Evolutionary conservation across 1,139 yeast genomes (phyloP).

Genomic region (Starmera stellimalicola): DNA sequence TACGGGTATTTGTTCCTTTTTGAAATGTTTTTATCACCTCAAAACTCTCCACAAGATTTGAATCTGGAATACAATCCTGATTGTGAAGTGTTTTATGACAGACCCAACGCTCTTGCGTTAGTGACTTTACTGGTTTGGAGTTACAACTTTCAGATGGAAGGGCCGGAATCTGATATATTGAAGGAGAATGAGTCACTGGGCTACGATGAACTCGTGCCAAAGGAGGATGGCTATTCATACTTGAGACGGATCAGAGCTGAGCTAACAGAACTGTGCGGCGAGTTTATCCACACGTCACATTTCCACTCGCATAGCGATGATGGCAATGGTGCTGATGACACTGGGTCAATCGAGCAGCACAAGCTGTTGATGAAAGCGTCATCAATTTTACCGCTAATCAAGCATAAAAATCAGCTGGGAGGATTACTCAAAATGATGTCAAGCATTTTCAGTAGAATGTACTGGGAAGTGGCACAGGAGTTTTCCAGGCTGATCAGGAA

Average conservation of each 20-base stretch:
- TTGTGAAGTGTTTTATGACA: constrained; percentile 43
- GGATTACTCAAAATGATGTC: constrained; percentile 48
- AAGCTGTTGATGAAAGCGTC: constrained; percentile 26
- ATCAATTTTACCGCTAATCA: constrained; percentile 17
- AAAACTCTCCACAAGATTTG: constrained; percentile 22
- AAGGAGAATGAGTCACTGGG: constrained; percentile 8
- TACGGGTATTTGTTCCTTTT: constrained; percentile 56
- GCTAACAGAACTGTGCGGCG: constrained; percentile 25
- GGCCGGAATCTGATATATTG: constrained; percentile 39
- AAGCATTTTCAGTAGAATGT: constrained; percentile 34
- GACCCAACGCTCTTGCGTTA: constrained; percentile 47
- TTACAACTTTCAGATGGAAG: constrained; percentile 40
- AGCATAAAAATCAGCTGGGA: constrained; percentile 36
- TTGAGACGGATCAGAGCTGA: constrained; percentile 29
- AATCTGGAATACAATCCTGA: constrained; percentile 34
- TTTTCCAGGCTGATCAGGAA: constrained; percentile 47
- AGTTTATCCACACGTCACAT: constrained; percentile 20
- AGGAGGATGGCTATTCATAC: constrained; percentile 20
- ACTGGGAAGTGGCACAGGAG: constrained; percentile 55
- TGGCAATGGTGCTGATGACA: no score
- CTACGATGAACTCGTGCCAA: constrained; percentile 11
- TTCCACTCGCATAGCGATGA: no score
- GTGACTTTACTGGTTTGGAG: constrained; percentile 51
- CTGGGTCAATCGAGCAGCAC: constrained; percentile 25
- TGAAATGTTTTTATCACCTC: constrained; percentile 48